Percentiles rank a stretch among this genome's conserved stretches.
phyloP scores from a whole-genome alignment of 257 asterid genomes.

The Ocimum tenuiflorum region DNA sequence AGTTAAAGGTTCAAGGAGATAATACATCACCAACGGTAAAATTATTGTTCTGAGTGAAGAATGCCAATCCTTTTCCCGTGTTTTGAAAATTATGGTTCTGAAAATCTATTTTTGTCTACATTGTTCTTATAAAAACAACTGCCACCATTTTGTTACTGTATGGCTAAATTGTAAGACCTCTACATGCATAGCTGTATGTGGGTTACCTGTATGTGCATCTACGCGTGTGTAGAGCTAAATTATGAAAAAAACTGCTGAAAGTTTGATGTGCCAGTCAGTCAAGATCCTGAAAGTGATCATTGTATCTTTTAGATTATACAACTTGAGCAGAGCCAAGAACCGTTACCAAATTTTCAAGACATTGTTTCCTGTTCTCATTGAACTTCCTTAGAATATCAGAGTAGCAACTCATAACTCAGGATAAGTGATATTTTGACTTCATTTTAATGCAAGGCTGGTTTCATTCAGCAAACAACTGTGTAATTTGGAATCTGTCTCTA shows the following conservation, averaged over 20 bases:
- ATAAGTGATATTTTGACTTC: not conserved
- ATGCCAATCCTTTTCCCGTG: not conserved
- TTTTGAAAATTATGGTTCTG: not conserved
- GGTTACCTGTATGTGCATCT: too few species aligned
- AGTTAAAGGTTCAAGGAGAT: slow-evolving; percentile 56
- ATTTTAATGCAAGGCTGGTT: not conserved
- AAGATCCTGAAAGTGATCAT: not conserved
- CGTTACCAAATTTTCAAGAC: too few species aligned
- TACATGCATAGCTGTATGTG: not conserved
- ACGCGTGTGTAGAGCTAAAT: too few species aligned
- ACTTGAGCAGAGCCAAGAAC: too few species aligned
- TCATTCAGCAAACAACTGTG: not conserved
- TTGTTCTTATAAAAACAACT: not conserved
- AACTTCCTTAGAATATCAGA: too few species aligned
- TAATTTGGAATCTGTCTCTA: not conserved
- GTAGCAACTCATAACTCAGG: not conserved
- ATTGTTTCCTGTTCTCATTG: too few species aligned
- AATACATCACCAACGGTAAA: slow-evolving; percentile 74
- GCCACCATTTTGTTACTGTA: not conserved
- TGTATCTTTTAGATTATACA: too few species aligned
- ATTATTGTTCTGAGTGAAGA: slow-evolving; percentile 6
- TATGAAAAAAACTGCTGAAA: not conserved
- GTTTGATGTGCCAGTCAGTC: not conserved
- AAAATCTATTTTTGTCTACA: not conserved
- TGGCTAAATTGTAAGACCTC: too few species aligned